Evolutionary conservation across 352 stramenopile genomes (phyloP).

Genomic region (Phytophthora sansomeana): DNA sequence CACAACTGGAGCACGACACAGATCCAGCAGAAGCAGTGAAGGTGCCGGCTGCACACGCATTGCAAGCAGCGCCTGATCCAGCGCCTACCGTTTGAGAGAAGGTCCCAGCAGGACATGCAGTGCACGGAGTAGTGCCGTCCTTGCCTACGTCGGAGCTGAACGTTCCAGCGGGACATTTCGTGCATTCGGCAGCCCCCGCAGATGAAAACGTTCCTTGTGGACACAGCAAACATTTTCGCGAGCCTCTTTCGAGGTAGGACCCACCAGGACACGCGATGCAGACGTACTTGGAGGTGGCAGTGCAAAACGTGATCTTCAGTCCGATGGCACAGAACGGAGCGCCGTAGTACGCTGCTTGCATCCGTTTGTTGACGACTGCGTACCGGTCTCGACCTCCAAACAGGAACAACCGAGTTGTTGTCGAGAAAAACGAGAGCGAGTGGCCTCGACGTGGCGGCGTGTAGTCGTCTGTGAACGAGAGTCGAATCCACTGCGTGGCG

Average conservation of each 20-base stretch:
- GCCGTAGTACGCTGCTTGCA: conserved; percentile 60
- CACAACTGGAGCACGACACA: conserved; percentile 33
- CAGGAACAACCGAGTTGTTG: conserved; percentile 48
- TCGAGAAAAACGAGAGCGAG: conserved; percentile 53
- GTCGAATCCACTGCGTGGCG: conserved; percentile 67
- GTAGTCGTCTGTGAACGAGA: conserved; percentile 61
- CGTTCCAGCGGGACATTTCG: conserved; percentile 54
- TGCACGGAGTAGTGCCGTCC: conserved; percentile 42
- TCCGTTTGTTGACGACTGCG: conserved; percentile 55
- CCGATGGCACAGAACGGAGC: conserved; percentile 58
- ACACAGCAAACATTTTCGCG: conserved; percentile 59
- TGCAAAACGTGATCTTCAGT: conserved; percentile 66
- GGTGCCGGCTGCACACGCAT: conserved; percentile 36
- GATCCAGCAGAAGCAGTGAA: conserved; percentile 26
- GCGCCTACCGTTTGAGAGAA: conserved; percentile 53
- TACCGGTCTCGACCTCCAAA: conserved; percentile 76
- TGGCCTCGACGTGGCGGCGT: conserved; percentile 61
- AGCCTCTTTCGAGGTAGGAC: conserved; percentile 62
- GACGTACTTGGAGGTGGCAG: conserved; percentile 57
- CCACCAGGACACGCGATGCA: conserved; percentile 71
- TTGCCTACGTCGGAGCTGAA: conserved; percentile 58
- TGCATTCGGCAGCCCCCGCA: conserved; percentile 50
- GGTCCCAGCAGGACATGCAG: conserved; percentile 56
- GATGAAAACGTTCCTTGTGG: conserved; percentile 54
- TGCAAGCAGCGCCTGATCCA: conserved; percentile 37